phyloP scores from a whole-genome alignment of 2,329 filamentous ascomycete genomes.

The Sporothrix dimorphospora region DNA sequence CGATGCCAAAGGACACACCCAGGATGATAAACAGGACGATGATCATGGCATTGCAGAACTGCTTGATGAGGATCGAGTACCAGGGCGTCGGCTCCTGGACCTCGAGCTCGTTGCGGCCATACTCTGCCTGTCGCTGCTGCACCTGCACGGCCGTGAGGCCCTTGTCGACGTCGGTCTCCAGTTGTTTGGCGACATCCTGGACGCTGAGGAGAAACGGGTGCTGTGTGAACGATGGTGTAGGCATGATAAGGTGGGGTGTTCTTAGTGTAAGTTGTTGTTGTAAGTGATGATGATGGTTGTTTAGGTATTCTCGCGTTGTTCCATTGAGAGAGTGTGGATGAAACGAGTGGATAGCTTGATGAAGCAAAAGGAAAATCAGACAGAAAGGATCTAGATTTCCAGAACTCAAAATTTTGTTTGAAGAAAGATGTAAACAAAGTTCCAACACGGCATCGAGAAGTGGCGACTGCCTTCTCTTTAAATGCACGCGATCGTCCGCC shows the following conservation, averaged over 20 bases:
- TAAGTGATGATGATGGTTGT: neutral
- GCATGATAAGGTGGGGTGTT: conserved; percentile 1
- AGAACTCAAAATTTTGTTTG: neutral
- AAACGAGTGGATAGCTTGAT: conserved; percentile 18
- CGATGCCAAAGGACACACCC: conserved; percentile 68
- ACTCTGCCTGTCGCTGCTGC: conserved; percentile 58
- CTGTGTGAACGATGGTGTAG: conserved; percentile 45
- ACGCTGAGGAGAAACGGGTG: conserved; percentile 65
- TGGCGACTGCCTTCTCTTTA: conserved; percentile 3
- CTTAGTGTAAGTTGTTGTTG: neutral
- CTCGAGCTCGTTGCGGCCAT: conserved; percentile 71
- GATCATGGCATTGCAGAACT: conserved; percentile 78
- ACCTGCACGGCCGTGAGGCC: conserved; percentile 67
- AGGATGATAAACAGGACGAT: conserved; percentile 72
- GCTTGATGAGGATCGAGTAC: conserved; percentile 73
- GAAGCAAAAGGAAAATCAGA: conserved; percentile 8
- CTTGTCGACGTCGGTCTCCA: conserved; percentile 66
- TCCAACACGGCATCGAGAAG: neutral
- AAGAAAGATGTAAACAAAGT: neutral
- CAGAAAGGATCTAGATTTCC: neutral
- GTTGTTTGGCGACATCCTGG: conserved; percentile 63
- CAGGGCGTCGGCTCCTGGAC: conserved; percentile 68
- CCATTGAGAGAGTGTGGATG: conserved; percentile 16
- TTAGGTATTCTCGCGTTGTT: conserved; percentile 18
- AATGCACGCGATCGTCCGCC: neutral